Base-by-base conservation (phyloP, 768 basidiomycete genomes). In the Pleurotus salmoneostramineus region DNA sequence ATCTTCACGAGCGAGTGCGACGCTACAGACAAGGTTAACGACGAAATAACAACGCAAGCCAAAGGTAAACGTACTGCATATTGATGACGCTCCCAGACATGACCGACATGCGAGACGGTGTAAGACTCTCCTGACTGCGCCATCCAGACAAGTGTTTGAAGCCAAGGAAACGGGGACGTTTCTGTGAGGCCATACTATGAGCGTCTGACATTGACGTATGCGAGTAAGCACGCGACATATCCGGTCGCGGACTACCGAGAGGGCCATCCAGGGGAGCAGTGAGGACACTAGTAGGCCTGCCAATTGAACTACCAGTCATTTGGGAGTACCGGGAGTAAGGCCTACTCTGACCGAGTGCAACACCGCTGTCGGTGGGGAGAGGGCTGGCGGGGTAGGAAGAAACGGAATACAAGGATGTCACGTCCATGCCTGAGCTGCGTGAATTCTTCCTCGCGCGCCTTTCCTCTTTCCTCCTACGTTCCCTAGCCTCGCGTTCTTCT, bases 1-100 rank as follows among this genome's bases (percentile, higher is more conserved):
- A 8, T 68, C 70, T 71, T 92, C 91, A 35, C 84, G 84, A 60
- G 92, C 89, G 44, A 93, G 77, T 51, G 90, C 91, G 65, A 93
- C 79, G 65, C 91, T 93, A 62, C 7, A 49, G 60, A 60, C 58
- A 37, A 32, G 21, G 49, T 10, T 43, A 55, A 59, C 59, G 57
- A n/a, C 57, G 52, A n/a, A 61, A 51, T 46, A 51, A 42, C 47
- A 40, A 54, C 11, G 21, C 31, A 56, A 51, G 45, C 14, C 61
- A 51, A 54, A 56, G 27, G 49, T 50, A 37, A 1, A 85, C 90
- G 61, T 73, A 93, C 91, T 94, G 92, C 92, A 94, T 93, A 69
- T 93, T 89, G 62, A 93, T 73, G 90, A 94, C 92, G 65, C 92
- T 94, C 55, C 92, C 92, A 3, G 88, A 88, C 67, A 88, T 80